Conservation (phyloP, 768 basidiomycete genomes). For the Suillus spraguei region DNA sequence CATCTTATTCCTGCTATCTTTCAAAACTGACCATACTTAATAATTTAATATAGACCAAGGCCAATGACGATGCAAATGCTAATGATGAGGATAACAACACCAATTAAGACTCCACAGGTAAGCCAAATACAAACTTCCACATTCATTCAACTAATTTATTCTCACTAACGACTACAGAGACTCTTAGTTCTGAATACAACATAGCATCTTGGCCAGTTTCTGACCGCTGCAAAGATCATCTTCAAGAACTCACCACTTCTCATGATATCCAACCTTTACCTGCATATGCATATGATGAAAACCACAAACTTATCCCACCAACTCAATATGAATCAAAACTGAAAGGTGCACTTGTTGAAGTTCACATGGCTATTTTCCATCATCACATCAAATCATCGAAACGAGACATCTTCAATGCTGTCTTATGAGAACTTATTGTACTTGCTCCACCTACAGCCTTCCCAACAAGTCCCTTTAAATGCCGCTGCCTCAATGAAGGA, state of each 20-base stretch:
- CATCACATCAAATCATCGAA: background rate
- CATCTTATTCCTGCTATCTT: background rate
- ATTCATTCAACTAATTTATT: background rate
- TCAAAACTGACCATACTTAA: background rate
- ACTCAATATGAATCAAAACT: too few species aligned
- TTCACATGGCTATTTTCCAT: too few species aligned
- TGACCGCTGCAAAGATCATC: background rate
- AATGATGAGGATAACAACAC: background rate
- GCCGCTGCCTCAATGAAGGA: too few species aligned
- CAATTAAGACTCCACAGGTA: too few species aligned
- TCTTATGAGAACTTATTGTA: slow-evolving; percentile 3
- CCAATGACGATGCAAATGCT: background rate
- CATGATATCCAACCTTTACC: too few species aligned
- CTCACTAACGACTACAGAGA: background rate
- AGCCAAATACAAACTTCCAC: background rate
- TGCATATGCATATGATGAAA: too few species aligned
- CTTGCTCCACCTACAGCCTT: background rate
- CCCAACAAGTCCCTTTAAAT: too few species aligned
- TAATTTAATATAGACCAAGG: background rate
- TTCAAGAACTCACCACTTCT: too few species aligned
- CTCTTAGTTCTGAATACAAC: background rate
- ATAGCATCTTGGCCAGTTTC: slow-evolving; percentile 11
- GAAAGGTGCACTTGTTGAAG: too few species aligned
- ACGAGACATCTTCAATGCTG: slow-evolving; percentile 3
- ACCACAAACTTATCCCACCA: too few species aligned